Evolutionary conservation across 73 alveolate species (phyloP), one percentile per base, ranked within the genome.

Genomic region (Urostyla sp.): DNA sequence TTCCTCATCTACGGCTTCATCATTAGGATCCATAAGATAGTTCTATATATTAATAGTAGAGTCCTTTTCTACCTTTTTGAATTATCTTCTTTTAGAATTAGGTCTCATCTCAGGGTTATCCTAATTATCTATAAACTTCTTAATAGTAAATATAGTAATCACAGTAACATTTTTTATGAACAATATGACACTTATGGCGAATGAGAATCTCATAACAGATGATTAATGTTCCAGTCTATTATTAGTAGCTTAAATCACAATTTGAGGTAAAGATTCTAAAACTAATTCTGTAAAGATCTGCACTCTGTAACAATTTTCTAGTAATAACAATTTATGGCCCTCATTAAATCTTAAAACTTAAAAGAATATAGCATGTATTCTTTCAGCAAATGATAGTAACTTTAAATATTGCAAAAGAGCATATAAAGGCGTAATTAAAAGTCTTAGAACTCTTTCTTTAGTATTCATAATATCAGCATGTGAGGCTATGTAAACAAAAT

Each of bases 1-100:
- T n/a, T 83, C 81, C 0, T 73, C 91, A 57, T 83, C 91, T n/a
- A 83, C 44, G 40, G 45, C 78, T 24, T 83, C 81, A 50, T 52
- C 83, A 20, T 55, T 55, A 26, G 87, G 87, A 31, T 83, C 91
- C 50, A 67, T 48, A 40, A 83, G 38, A 51, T 83, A 83, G 61
- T 43, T 46, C 27, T 69, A 55, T 0, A 83, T 38, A 46, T 83
- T 83, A 18, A 73, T 34, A 57, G 75, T 43, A 21, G 72, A 54
- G 30, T 84, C 85, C 48, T 52, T 54, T 30, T 75, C 75, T 28
- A 60, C 38, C 37, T 50, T 84, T 6, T 35, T 36, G 21, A 31
- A 36, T 2, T 54, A 15, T 46, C 21, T 26, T 20, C 85, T 69
- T 34, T 24, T 0, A 21, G 54, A 34, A 38, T 50, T 50, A 10